Evolutionary conservation across 2,329 filamentous ascomycete species (phyloP).

Genomic region (Geoglossum cookeanum): DNA sequence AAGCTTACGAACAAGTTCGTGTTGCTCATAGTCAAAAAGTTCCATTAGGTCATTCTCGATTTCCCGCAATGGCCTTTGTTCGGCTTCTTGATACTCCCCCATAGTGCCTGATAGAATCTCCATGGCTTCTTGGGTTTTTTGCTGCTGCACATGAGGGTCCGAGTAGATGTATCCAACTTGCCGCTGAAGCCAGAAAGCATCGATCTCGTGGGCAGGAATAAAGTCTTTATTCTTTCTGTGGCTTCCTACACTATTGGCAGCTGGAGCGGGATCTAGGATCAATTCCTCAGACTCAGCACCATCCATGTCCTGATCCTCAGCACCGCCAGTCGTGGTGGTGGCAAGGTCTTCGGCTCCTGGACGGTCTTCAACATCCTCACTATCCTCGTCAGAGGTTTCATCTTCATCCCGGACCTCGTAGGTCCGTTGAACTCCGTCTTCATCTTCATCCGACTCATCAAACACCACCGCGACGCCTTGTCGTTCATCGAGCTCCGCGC

Average conservation of each 20-base stretch:
- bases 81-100: constrained; percentile 46
- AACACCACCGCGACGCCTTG: constrained; percentile 97
- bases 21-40: constrained; percentile 91
- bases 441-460: constrained; percentile 73
- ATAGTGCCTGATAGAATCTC: constrained; percentile 61
- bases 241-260: constrained; percentile 19
- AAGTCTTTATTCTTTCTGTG: constrained; percentile 36
- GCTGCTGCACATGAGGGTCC: constrained; percentile 82
- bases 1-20: constrained; percentile 77
- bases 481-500: constrained; percentile 68
- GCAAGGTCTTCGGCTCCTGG: constrained; percentile 31
- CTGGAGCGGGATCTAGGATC: constrained; percentile 54
- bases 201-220: constrained; percentile 73
- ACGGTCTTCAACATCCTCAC: constrained; percentile 40
- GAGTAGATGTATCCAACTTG: constrained; percentile 77
- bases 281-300: constrained; percentile 49
- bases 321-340: constrained; percentile 22
- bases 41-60: constrained; percentile 98
- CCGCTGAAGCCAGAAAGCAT: constrained; percentile 92
- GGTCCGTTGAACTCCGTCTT: constrained; percentile 57
- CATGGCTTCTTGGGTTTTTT: constrained; percentile 74
- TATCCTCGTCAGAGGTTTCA: constrained; percentile 52
- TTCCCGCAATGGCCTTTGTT: constrained; percentile 72
- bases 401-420: constrained; percentile 76
- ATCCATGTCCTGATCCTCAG: constrained; percentile 30